Evolutionary conservation across 2,329 filamentous ascomycete genomes (phyloP).

Genomic region (Zymoseptoria brevis): DNA sequence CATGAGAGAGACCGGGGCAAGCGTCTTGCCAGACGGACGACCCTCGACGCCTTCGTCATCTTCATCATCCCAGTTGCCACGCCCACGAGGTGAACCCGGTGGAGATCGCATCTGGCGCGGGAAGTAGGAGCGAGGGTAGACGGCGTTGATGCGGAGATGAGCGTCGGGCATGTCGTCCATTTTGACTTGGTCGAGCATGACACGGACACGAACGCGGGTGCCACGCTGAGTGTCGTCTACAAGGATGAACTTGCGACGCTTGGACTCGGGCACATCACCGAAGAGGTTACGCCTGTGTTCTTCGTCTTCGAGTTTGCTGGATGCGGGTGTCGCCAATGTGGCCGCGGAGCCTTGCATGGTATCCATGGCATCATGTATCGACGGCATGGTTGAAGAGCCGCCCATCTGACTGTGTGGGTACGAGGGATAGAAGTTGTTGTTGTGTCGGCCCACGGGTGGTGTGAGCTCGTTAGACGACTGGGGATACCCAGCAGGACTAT

Average conservation of each 20-base stretch:
- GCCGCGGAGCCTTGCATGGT: constrained; percentile 30
- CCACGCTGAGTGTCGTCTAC: constrained; percentile 82
- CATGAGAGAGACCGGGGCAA: constrained; percentile 41
- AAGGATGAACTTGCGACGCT: constrained; percentile 92
- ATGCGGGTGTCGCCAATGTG: constrained; percentile 30
- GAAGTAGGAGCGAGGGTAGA: constrained; percentile 87
- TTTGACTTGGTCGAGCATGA: constrained; percentile 86
- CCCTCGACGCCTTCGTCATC: constrained; percentile 36
- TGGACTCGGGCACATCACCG: constrained; percentile 78
- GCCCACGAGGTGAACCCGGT: constrained; percentile 65
- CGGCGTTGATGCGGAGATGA: constrained; percentile 81
- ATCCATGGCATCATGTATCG: constrained; percentile 53
- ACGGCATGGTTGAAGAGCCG: constrained; percentile 52
- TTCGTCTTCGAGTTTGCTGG: constrained; percentile 45
- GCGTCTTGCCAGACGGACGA: constrained; percentile 37
- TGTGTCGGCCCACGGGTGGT: constrained; percentile 60
- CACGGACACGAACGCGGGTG: constrained; percentile 75
- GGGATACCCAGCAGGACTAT: constrained; percentile 56
- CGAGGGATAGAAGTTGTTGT: constrained; percentile 67
- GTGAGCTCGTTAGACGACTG: constrained; percentile 49
- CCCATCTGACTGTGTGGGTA: constrained; percentile 55
- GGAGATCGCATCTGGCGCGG: constrained; percentile 87
- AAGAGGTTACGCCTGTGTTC: constrained; percentile 64
- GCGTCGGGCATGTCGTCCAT: constrained; percentile 95
- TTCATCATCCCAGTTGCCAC: constrained; percentile 64